Conservation (phyloP, 169 alveolate species). For the Plasmodium falciparum region DNA sequence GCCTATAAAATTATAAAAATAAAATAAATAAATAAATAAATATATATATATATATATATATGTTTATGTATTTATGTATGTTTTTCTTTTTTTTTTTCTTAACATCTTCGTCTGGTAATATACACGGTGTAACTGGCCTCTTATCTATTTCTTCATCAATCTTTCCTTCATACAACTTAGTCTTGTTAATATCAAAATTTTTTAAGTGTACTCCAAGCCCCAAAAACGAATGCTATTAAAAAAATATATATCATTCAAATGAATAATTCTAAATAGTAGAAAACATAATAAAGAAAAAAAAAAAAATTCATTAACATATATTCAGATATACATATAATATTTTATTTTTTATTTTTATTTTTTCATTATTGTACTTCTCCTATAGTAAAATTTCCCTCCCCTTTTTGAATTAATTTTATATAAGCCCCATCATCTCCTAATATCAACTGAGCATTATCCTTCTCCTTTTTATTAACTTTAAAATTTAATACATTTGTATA, state of each 20-base stretch:
- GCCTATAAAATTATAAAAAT: conserved; percentile 8
- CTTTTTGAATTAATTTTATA: conserved; percentile 59
- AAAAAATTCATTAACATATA: neutral
- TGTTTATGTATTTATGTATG: no score
- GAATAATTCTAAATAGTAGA: neutral
- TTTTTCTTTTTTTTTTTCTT: neutral
- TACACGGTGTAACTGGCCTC: conserved; percentile 71
- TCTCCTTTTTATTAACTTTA: conserved; percentile 16
- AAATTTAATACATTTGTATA: conserved; percentile 59
- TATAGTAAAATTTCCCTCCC: conserved; percentile 22
- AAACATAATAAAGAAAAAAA: neutral
- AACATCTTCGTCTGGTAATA: conserved; percentile 73
- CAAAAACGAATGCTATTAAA: conserved; percentile 46
- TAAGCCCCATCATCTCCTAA: conserved; percentile 52
- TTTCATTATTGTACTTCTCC: conserved; percentile 33
- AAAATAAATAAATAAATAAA: no score
- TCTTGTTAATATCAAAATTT: conserved; percentile 42
- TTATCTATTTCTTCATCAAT: conserved; percentile 70
- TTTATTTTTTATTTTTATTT: neutral
- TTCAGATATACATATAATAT: neutral
- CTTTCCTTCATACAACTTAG: conserved; percentile 42
- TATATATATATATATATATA: no score
- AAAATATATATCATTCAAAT: neutral
- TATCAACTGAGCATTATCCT: conserved; percentile 23
- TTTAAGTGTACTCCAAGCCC: conserved; percentile 44